Percentiles rank a stretch among this genome's conserved stretches.
phyloP scores from a whole-genome alignment of 805 yeast genomes.

The Pichia phayaonensis region DNA sequence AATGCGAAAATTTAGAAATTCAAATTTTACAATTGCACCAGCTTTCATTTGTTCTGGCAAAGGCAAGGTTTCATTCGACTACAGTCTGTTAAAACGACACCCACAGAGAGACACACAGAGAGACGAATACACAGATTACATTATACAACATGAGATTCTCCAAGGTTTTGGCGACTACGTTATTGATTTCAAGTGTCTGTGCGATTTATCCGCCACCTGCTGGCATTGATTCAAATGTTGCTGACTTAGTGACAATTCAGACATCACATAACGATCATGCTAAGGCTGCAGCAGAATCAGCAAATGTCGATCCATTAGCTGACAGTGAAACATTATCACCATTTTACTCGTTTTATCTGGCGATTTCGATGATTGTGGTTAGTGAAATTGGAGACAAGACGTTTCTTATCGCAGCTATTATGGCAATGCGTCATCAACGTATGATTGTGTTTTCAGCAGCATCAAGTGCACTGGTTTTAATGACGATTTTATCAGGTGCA shows the following conservation, averaged over 20 bases:
- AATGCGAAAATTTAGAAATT: no score
- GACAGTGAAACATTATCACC: constrained; percentile 7
- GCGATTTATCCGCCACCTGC: constrained; percentile 17
- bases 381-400: constrained; percentile 98
- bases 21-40: no score
- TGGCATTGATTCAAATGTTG: constrained; percentile 3
- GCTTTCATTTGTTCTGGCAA: no score
- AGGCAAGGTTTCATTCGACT: no score
- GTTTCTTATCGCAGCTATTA: constrained; percentile 89
- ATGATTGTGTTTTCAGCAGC: constrained; percentile 83
- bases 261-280: neutral
- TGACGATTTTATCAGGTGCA: constrained; percentile 87
- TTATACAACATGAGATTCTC: neutral
- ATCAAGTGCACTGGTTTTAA: constrained; percentile 72
- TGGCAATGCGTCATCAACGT: constrained; percentile 94
- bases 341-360: constrained; percentile 53
- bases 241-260: constrained; percentile 15
- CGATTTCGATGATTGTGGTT: constrained; percentile 86
- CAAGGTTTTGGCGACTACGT: neutral
- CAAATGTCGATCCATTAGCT: neutral
- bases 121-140: no score
- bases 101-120: no score
- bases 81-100: no score
- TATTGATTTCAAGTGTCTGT: neutral
- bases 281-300: neutral